phyloP scores from a whole-genome alignment of 2,329 filamentous ascomycete species.

The Spiromastix sp. region DNA sequence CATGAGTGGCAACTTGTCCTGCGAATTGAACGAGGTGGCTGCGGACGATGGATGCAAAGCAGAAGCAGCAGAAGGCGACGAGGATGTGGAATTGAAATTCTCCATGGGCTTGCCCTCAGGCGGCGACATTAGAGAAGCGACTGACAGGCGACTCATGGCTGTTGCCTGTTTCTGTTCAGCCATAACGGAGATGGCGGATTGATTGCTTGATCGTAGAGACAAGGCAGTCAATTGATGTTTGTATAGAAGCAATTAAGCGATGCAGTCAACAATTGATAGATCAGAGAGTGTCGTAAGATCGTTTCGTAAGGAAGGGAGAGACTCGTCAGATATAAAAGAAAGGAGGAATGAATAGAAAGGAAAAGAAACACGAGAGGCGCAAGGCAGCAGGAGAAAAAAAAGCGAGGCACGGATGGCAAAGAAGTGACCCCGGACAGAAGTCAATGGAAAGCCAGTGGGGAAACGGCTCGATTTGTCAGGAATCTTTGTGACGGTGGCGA shows the following conservation, averaged over 20 bases:
- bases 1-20: slow-evolving; percentile 32
- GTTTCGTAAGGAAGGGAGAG: slow-evolving; percentile 2
- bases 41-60: slow-evolving; percentile 19
- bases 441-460: slow-evolving; percentile 17
- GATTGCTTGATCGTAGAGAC: slow-evolving; percentile 9
- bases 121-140: slow-evolving; percentile 37
- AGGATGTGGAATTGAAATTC: slow-evolving; percentile 27
- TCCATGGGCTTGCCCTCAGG: slow-evolving; percentile 42
- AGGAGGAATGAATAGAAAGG: slow-evolving; percentile 2
- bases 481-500: too few relatives aligned
- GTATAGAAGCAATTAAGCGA: neutral
- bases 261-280: neutral
- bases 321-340: slow-evolving; percentile 6
- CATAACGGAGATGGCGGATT: slow-evolving; percentile 18
- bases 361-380: neutral
- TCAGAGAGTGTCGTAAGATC: slow-evolving; percentile 1
- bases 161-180: too few relatives aligned
- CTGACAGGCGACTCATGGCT: slow-evolving; percentile 33
- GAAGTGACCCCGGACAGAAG: slow-evolving; percentile 15
- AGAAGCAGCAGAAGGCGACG: slow-evolving; percentile 13
- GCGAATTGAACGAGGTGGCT: slow-evolving; percentile 15
- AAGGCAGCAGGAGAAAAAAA: slow-evolving; percentile 1
- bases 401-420: slow-evolving; percentile 1
- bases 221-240: neutral
- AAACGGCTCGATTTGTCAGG: too few relatives aligned